Conservation (phyloP, 129 eudicot species). For the Lactuca sativa region DNA sequence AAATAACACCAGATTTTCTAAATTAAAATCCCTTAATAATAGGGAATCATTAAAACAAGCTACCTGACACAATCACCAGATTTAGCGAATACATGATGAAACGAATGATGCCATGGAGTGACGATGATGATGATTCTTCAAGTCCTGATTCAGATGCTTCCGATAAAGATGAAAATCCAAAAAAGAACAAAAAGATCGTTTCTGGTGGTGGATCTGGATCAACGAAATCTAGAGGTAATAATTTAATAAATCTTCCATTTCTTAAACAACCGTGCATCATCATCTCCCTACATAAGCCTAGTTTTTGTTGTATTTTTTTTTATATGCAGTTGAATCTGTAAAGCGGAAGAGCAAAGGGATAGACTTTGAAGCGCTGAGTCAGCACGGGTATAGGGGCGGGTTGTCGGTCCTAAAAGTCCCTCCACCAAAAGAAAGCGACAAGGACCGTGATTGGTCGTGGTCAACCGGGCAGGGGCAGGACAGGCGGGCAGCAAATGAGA, state of each 20-base stretch:
- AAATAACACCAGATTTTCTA: too few species aligned
- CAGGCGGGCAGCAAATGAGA: slow-evolving; percentile 47
- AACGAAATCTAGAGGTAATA: slow-evolving; percentile 58
- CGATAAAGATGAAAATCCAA: slow-evolving; percentile 42
- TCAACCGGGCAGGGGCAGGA: slow-evolving; percentile 64
- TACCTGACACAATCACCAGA: slow-evolving; percentile 11
- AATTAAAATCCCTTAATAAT: too few species aligned
- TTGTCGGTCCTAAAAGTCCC: slow-evolving; percentile 80
- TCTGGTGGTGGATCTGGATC: slow-evolving; percentile 12
- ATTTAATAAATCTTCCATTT: too few species aligned
- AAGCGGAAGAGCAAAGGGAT: slow-evolving; percentile 65
- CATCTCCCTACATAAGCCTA: too few species aligned
- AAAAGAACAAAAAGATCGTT: slow-evolving; percentile 23
- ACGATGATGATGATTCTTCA: slow-evolving; percentile 52
- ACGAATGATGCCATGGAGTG: slow-evolving; percentile 63
- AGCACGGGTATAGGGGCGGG: slow-evolving; percentile 86
- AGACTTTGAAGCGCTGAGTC: slow-evolving; percentile 81
- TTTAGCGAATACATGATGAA: slow-evolving; percentile 46
- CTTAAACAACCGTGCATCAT: too few species aligned
- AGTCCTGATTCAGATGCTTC: slow-evolving; percentile 48
- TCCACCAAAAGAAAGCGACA: slow-evolving; percentile 63
- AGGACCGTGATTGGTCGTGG: slow-evolving; percentile 75
- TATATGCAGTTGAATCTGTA: slow-evolving; percentile 38
- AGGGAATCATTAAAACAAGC: too few species aligned
- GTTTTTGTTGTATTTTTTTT: too few species aligned